Conservation (phyloP, 208 protist species). For the Angomonas ambiguus region DNA sequence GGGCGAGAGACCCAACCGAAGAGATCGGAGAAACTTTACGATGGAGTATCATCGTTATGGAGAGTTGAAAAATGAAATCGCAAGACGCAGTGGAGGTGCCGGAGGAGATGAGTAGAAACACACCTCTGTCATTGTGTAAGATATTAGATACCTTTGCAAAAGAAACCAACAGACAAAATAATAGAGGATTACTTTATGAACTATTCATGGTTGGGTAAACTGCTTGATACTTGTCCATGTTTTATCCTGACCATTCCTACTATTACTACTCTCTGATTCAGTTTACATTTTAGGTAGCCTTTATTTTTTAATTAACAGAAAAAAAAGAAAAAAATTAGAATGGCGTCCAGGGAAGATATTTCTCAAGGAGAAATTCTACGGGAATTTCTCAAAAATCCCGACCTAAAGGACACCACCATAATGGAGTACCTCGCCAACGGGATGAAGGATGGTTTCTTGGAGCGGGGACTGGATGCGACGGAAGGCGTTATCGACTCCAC, state of each 20-base stretch:
- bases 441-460: constrained; percentile 7
- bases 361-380: neutral
- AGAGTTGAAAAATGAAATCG: constrained; percentile 74
- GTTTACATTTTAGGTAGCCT: neutral
- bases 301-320: constrained; percentile 4
- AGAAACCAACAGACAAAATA: neutral
- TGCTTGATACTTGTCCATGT: neutral
- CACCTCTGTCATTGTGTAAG: neutral
- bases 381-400: constrained; percentile 1
- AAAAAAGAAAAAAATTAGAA: constrained; percentile 12
- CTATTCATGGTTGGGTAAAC: constrained; percentile 2
- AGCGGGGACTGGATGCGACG: neutral
- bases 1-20: constrained; percentile 45
- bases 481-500: constrained; percentile 8
- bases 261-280: constrained; percentile 4
- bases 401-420: neutral
- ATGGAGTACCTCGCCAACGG: neutral
- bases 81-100: constrained; percentile 16
- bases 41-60: constrained; percentile 76
- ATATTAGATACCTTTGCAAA: neutral
- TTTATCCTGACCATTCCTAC: neutral
- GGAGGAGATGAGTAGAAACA: constrained; percentile 1
- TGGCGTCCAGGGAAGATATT: neutral
- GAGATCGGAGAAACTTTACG: constrained; percentile 50
- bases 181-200: neutral